Conservation (phyloP, 208 protist species). For the Acanthamoeba polyphaga region DNA sequence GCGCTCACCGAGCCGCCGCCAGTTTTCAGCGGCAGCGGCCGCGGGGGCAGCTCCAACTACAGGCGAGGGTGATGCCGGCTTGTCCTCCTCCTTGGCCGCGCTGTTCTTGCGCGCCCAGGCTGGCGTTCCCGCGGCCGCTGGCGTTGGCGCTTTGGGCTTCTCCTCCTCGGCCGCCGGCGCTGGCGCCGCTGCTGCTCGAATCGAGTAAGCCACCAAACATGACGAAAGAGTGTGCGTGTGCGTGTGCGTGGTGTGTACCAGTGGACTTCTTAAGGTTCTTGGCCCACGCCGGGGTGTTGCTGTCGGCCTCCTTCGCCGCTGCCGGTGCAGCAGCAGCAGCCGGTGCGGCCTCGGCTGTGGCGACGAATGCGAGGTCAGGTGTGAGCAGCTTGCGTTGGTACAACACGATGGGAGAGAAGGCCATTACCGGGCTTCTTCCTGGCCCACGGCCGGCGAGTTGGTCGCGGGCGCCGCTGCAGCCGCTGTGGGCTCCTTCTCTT, state of each 20-base stretch:
- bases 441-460: constrained; percentile 2
- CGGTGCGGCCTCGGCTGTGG: too few relatives aligned
- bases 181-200: too few relatives aligned
- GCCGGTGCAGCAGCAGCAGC: neutral
- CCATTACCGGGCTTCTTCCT: neutral
- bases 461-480: neutral
- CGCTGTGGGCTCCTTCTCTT: neutral
- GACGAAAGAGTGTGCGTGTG: neutral
- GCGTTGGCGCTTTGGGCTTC: neutral
- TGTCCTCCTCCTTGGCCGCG: neutral
- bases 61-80: neutral
- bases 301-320: neutral
- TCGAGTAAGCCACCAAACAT: neutral
- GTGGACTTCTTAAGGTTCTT: constrained; percentile 20
- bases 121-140: neutral
- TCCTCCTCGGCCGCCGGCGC: neutral
- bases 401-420: neutral
- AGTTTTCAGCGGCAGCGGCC: neutral
- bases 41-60: neutral
- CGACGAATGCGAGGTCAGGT: too few relatives aligned
- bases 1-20: constrained; percentile 14
- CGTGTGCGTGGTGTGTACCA: too few relatives aligned
- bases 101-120: neutral
- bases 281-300: neutral
- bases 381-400: neutral